Evolutionary conservation across 176 grass and related monocot genomes (phyloP).

Genomic region (Ampelocalamus luodianensis): DNA sequence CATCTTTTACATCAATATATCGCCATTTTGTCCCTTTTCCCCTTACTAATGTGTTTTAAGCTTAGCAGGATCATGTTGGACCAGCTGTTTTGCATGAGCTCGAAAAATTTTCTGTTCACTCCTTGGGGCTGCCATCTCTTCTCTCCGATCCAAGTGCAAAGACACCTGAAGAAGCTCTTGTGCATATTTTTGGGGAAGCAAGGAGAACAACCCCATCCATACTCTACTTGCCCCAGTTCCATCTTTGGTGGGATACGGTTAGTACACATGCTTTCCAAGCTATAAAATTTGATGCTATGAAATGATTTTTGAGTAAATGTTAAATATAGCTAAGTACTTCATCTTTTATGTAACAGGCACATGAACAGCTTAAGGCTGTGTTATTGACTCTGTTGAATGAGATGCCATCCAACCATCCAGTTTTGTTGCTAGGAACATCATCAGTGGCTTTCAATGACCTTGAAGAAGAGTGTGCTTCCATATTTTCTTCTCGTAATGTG

Average conservation of each 20-base stretch:
- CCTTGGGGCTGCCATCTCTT: conserved; percentile 93
- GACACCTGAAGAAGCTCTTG: conserved; percentile 98
- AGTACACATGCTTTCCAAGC: conserved; percentile 51
- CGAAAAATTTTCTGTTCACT: conserved; percentile 98
- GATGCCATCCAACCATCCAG: conserved; percentile 86
- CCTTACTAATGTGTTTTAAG: conserved; percentile 51
- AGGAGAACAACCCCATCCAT: conserved; percentile 96
- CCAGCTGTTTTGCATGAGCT: conserved; percentile 97
- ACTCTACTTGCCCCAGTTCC: conserved; percentile 95
- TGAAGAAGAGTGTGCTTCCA: conserved; percentile 81
- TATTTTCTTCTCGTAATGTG: conserved; percentile 88
- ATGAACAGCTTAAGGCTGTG: conserved; percentile 91
- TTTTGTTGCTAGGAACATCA: conserved; percentile 91
- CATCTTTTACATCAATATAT: conserved; percentile 33
- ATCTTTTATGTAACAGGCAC: conserved; percentile 69
- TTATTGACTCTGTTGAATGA: conserved; percentile 91
- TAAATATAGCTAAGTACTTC: conserved; percentile 9
- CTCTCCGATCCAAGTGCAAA: conserved; percentile 99
- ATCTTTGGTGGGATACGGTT: conserved; percentile 99
- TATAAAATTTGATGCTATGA: conserved; percentile 24
- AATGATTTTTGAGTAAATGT: conserved; percentile 17
- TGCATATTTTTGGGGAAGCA: conserved; percentile 99
- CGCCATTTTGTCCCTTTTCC: conserved; percentile 10
- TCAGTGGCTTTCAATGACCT: conserved; percentile 67
- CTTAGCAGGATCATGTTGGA: conserved; percentile 95